Evolutionary conservation across 2,329 filamentous ascomycete species (phyloP).

Genomic region (Pestalotiopsis sp.): DNA sequence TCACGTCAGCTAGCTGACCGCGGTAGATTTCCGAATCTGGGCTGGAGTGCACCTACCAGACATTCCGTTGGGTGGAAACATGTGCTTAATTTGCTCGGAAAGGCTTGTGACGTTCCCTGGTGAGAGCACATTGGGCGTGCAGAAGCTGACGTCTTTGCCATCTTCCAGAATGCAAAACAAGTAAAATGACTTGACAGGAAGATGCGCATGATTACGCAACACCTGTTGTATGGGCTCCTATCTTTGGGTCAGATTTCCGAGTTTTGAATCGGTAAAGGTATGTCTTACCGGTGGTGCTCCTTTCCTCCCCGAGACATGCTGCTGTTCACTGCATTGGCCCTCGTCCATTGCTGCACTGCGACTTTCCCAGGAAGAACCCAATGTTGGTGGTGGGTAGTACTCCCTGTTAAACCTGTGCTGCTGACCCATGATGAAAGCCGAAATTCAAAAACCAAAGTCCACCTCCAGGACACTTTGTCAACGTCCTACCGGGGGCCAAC

Average conservation of each 20-base stretch:
- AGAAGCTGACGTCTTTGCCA: conserved; percentile 39
- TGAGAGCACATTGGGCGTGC: conserved; percentile 31
- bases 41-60: background rate
- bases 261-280: background rate
- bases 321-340: background rate
- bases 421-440: background rate
- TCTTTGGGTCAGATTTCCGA: background rate
- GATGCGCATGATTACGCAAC: conserved; percentile 53
- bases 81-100: conserved; percentile 44
- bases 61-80: conserved; percentile 3
- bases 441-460: background rate
- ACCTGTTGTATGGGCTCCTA: conserved; percentile 52
- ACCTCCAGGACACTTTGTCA: background rate
- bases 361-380: conserved; percentile 1
- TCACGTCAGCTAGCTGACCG: background rate
- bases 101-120: conserved; percentile 40
- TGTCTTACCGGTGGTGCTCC: conserved; percentile 3
- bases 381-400: background rate
- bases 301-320: background rate
- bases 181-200: conserved; percentile 55
- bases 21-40: background rate
- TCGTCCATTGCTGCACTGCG: background rate
- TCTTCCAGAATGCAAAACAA: conserved; percentile 53
- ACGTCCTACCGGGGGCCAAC: background rate
- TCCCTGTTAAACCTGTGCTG: conserved; percentile 8